Evolutionary conservation across 768 basidiomycete species (phyloP).

Genomic region (Naganishia vishniacii): DNA sequence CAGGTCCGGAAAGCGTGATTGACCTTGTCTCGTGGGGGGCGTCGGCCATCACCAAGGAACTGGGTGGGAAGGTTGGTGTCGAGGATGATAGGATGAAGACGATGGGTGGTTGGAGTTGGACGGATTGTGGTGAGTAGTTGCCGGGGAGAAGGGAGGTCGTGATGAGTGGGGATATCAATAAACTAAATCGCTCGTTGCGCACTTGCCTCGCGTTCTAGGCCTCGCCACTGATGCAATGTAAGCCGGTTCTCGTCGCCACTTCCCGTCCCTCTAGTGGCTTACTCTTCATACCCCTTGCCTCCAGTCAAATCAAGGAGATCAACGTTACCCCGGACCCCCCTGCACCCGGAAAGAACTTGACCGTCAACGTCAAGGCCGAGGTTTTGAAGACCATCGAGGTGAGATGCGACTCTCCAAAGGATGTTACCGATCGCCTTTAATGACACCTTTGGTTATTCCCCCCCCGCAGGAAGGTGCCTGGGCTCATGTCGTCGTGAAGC

Average conservation of each 20-base stretch:
- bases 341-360: constrained; percentile 74
- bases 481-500: constrained; percentile 82
- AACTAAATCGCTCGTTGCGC: neutral
- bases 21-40: constrained; percentile 40
- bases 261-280: neutral
- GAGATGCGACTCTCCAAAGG: constrained; percentile 47
- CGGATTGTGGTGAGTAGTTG: constrained; percentile 64
- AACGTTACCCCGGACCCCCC: constrained; percentile 79
- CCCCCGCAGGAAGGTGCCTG: constrained; percentile 74
- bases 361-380: constrained; percentile 68
- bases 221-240: constrained; percentile 40
- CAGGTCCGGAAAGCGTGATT: constrained; percentile 33
- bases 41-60: constrained; percentile 27
- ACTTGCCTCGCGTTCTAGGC: constrained; percentile 26
- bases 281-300: constrained; percentile 17
- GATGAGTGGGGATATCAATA: too few relatives aligned
- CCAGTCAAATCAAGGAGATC: constrained; percentile 63
- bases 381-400: constrained; percentile 66
- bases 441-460: constrained; percentile 15
- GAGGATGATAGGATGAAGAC: constrained; percentile 46
- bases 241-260: constrained; percentile 16
- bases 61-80: constrained; percentile 22
- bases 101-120: constrained; percentile 61
- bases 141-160: constrained; percentile 61
- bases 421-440: neutral